Evolutionary conservation across 2,329 filamentous ascomycete genomes (phyloP).

Genomic region (Fusarium transvaalense): DNA sequence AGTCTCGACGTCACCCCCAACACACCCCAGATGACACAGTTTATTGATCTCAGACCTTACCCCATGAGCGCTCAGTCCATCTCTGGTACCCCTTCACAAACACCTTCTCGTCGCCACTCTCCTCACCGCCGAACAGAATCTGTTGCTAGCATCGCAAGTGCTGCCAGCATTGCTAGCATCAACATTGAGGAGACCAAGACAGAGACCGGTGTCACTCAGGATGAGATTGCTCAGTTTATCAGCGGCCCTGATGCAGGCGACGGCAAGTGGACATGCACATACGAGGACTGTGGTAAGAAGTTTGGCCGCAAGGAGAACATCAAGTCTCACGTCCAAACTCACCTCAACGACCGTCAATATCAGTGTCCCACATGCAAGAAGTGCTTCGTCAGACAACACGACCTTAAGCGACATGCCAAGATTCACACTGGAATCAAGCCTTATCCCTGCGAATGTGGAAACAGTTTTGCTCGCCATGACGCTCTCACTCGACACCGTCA

Average conservation of each 20-base stretch:
- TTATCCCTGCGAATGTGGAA: conserved; percentile 93
- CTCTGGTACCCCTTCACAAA: conserved; percentile 32
- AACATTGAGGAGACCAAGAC: conserved; percentile 75
- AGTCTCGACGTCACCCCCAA: conserved; percentile 65
- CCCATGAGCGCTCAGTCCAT: conserved; percentile 39
- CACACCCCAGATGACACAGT: conserved; percentile 60
- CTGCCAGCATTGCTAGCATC: conserved; percentile 71
- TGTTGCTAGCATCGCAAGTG: conserved; percentile 68
- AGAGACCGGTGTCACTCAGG: conserved; percentile 86
- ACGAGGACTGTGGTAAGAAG: conserved; percentile 82
- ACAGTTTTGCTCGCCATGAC: conserved; percentile 94
- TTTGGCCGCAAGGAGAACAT: conserved; percentile 99
- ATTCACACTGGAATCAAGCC: conserved; percentile 97
- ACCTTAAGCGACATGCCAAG: conserved; percentile 96
- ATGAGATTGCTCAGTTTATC: conserved; percentile 84
- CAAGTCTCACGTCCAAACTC: conserved; percentile 97
- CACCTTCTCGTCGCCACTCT: conserved; percentile 43
- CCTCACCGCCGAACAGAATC: conserved; percentile 71
- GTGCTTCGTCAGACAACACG: conserved; percentile 96
- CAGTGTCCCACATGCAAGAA: conserved; percentile 94
- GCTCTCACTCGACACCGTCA: conserved; percentile 94
- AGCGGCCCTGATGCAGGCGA: conserved; percentile 78
- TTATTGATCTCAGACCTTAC: conserved; percentile 56
- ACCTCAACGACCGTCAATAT: conserved; percentile 95
- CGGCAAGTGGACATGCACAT: conserved; percentile 84